phyloP scores from a whole-genome alignment of 2,329 filamentous ascomycete species.

The Aschersonia sp. region DNA sequence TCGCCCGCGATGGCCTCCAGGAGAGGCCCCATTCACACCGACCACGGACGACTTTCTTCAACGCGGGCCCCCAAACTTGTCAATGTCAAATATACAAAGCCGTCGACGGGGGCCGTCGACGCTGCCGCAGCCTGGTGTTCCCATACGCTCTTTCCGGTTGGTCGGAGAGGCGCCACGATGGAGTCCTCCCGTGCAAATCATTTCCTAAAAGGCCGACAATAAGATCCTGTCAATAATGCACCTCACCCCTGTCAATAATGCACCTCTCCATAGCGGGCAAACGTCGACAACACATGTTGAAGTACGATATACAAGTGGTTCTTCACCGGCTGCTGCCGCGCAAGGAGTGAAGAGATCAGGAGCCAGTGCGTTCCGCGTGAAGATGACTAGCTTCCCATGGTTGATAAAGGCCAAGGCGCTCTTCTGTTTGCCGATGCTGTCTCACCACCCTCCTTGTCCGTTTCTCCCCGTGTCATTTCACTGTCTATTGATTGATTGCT shows the following conservation, averaged over 20 bases:
- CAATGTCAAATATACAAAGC: too few species aligned
- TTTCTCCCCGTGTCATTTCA: background rate
- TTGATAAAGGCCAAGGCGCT: too few species aligned
- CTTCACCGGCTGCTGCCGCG: conserved; percentile 1
- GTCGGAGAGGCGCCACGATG: conserved; percentile 3
- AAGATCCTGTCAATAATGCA: conserved; percentile 17
- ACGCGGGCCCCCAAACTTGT: too few species aligned
- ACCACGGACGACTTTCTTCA: too few species aligned
- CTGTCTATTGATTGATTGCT: background rate
- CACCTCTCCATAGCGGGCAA: conserved; percentile 1
- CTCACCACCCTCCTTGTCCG: background rate
- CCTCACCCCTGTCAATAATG: background rate
- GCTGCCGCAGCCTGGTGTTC: background rate
- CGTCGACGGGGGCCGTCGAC: too few species aligned
- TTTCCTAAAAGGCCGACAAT: conserved; percentile 19
- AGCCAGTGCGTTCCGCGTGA: background rate
- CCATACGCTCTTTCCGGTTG: conserved; percentile 12
- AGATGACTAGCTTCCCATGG: too few species aligned
- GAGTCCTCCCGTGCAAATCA: conserved; percentile 2
- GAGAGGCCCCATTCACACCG: too few species aligned
- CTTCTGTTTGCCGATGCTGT: background rate
- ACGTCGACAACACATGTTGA: conserved; percentile 4
- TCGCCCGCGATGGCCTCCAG: too few species aligned
- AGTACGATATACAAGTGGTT: background rate
- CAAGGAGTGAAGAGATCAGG: background rate